These are phyloP conservation scores for Radiomyces spectabilis DNA, from an alignment of 192 early-diverging fungal species.

Conservation along the genomic window DNA sequence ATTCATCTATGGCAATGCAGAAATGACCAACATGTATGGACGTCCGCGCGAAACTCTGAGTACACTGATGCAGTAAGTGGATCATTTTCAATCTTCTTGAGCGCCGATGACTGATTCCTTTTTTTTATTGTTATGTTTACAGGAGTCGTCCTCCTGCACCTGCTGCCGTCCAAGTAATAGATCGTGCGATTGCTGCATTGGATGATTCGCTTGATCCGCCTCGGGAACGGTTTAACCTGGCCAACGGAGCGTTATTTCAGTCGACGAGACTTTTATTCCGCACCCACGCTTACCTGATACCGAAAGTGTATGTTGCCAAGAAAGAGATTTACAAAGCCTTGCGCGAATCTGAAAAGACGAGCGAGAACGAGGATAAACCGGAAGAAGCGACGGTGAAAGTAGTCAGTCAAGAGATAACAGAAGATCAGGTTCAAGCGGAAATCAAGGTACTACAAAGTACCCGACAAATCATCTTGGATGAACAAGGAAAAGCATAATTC, in stretches of 20 bases:
- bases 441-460: slow-evolving; percentile 12
- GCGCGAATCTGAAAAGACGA: not conserved
- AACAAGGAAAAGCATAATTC: too few relatives aligned
- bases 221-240: slow-evolving; percentile 6
- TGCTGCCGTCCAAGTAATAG: not conserved
- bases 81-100: too few relatives aligned
- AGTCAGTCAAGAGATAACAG: slow-evolving; percentile 1
- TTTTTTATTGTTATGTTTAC: too few relatives aligned
- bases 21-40: slow-evolving; percentile 14
- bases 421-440: slow-evolving; percentile 14
- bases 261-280: slow-evolving; percentile 10
- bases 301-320: slow-evolving; percentile 15
- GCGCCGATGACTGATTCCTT: too few relatives aligned
- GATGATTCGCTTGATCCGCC: slow-evolving; percentile 3
- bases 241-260: slow-evolving; percentile 25
- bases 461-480: slow-evolving; percentile 6
- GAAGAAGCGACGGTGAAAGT: slow-evolving; percentile 1
- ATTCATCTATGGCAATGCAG: slow-evolving; percentile 14
- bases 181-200: slow-evolving; percentile 1
- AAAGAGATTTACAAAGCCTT: slow-evolving; percentile 5
- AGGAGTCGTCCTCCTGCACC: too few relatives aligned
- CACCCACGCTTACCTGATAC: slow-evolving; percentile 4
- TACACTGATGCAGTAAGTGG: slow-evolving; percentile 10
- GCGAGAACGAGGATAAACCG: slow-evolving; percentile 10
- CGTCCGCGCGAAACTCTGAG: not conserved